phyloP scores from a whole-genome alignment of 495 filamentous ascomycete species.

The Lepraria neglecta region DNA sequence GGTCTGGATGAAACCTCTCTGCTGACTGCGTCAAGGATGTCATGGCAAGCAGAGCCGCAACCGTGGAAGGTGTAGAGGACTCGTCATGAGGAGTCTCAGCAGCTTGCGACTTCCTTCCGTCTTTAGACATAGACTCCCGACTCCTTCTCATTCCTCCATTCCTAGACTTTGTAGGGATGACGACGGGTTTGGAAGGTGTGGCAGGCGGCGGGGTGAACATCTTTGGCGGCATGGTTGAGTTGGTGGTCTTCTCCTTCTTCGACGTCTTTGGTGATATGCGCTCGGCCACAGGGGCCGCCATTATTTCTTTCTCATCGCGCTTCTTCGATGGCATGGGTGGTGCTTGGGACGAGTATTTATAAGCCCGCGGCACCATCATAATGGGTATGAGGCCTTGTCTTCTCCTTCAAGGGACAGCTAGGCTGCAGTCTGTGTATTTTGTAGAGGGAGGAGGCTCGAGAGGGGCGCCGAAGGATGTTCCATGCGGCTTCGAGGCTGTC shows the following conservation, averaged over 20 bases:
- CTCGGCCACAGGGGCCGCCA: conserved; percentile 2
- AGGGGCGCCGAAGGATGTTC: not conserved
- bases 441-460: not conserved
- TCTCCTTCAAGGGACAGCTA: not conserved
- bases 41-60: conserved; percentile 25
- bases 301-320: not conserved
- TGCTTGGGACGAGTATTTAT: conserved; percentile 20
- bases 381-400: not conserved
- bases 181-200: conserved; percentile 27
- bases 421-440: not conserved
- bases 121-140: conserved; percentile 4
- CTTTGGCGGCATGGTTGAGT: conserved; percentile 40
- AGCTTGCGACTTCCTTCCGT: conserved; percentile 11
- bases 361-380: conserved; percentile 28
- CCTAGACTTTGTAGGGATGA: conserved; percentile 26
- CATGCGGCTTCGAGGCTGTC: not conserved
- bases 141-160: conserved; percentile 13
- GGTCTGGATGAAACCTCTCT: not conserved
- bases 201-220: conserved; percentile 18
- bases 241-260: conserved; percentile 8
- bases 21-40: conserved; percentile 13
- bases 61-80: conserved; percentile 20
- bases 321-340: not conserved
- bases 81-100: conserved; percentile 18
- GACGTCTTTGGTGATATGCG: not conserved